Base-by-base conservation (phyloP, 148 eudicot genomes). In the Heliosperma pusillum region DNA sequence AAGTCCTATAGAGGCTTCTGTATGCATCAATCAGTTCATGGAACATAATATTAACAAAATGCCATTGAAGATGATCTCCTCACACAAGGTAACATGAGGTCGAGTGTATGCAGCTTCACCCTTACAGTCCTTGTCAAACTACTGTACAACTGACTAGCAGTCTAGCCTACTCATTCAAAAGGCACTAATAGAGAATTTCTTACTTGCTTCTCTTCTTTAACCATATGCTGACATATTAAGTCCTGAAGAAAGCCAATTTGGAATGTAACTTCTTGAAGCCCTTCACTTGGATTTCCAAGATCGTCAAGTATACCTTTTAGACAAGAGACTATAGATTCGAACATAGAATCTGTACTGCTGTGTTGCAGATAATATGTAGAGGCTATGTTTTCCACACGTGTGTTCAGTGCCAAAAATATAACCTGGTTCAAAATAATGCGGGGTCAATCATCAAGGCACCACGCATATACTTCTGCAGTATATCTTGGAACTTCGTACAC, bases 161-260 rank as follows among this genome's bases (percentile, higher is more conserved):
- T 17, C 24, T 66, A 17, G 11, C n/a, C 30, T 73, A 20, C 60
- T 8, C 21, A 30, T 17, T 13, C 21, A 16, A 64, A 17, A 66
- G 24, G 55, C 52, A 36, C 9, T 16, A 20, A 10, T 62, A 21
- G 20, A 19, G 36, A 67, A 30, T 69, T 59, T 7, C 30, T 42
- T 84, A 90, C 98, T 91, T 93, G 96, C 44, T 89, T 78, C 77
- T 94, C 98, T 88, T 94, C 97, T 86, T 94, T 94, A 44, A 82
- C 77, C 95, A 91, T 91, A 82, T 94, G 98, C 76, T 88, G 89
- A 74, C 80, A 80, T 56, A 94, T 86, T 65, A 76, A 81, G 9
- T 80, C 71, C 78, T 78, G 79, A 20, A 91, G 82, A 55, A 90
- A 81, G 70, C 91, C 85, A 59, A 91, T 81, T 26, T 78, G 85